A percentile compares a stretch with the other conserved stretches of the same genome.
These are phyloP conservation scores for Tothia fuscella DNA, from an alignment of 2,329 filamentous ascomycete genomes.

Conservation along the genomic window DNA sequence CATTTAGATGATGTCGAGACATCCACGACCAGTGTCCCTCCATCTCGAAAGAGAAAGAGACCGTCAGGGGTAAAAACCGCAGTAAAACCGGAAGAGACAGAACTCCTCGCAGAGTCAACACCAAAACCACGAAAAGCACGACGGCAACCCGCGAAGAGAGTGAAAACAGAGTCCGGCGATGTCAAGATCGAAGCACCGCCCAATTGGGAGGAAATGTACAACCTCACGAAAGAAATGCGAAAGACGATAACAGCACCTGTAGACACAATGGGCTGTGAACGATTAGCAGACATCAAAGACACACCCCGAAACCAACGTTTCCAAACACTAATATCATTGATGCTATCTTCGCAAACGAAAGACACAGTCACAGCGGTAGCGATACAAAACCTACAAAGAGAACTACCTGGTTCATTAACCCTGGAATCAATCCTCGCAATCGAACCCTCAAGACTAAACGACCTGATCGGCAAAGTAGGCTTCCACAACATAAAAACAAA, in stretches of 20 bases:
- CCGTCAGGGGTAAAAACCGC: background rate
- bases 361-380: slow-evolving; percentile 80
- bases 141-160: slow-evolving; percentile 9
- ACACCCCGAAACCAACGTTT: slow-evolving; percentile 54
- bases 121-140: slow-evolving; percentile 5
- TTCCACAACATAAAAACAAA: slow-evolving; percentile 94
- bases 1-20: background rate
- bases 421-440: slow-evolving; percentile 68
- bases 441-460: slow-evolving; percentile 52
- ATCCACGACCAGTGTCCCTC: background rate
- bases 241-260: slow-evolving; percentile 47
- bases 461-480: slow-evolving; percentile 70
- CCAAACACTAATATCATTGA: slow-evolving; percentile 76
- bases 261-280: slow-evolving; percentile 94
- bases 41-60: slow-evolving; percentile 8
- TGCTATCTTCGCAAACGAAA: slow-evolving; percentile 89
- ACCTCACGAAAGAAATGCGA: slow-evolving; percentile 59
- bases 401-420: slow-evolving; percentile 56
- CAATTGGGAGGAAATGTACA: slow-evolving; percentile 77
- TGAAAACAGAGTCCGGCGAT: background rate
- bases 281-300: slow-evolving; percentile 46
- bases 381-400: slow-evolving; percentile 66
- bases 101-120: background rate
- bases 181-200: slow-evolving; percentile 43
- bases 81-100: background rate